Conservation (phyloP, 1,284 basidiomycete species). For the Ganoderma leucocontextum region DNA sequence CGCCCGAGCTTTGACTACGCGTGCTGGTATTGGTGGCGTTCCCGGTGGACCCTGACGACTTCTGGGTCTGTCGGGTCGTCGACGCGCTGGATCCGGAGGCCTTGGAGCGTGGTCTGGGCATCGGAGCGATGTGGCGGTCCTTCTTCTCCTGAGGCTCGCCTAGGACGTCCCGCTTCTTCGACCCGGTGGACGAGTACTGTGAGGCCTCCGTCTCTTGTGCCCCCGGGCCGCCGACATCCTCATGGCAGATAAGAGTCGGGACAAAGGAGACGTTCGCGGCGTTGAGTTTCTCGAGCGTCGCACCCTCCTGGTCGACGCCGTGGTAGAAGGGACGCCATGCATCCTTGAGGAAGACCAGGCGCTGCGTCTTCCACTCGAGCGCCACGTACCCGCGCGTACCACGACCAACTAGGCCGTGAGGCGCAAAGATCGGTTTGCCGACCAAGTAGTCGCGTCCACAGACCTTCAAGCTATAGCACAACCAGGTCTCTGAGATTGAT, state of each 20-base stretch:
- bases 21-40: not conserved
- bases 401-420: constrained; percentile 5
- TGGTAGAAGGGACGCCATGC: constrained; percentile 3
- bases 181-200: not conserved
- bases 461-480: constrained; percentile 17
- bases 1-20: not conserved
- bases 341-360: constrained; percentile 19
- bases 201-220: not conserved
- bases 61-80: not conserved
- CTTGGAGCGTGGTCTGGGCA: not conserved
- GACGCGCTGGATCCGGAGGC: not conserved
- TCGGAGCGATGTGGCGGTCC: not conserved
- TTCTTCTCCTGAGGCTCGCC: not conserved
- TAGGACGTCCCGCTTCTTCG: not conserved
- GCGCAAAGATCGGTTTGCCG: not conserved
- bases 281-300: not conserved
- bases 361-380: constrained; percentile 9
- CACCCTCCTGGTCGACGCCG: constrained; percentile 3
- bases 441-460: constrained; percentile 3
- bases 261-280: not conserved
- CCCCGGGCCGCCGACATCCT: not conserved
- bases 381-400: constrained; percentile 15
- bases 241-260: constrained; percentile 3
- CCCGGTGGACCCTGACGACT: not conserved
- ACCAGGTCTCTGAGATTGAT: constrained; percentile 9